These are phyloP conservation scores for Cercospora berteroae DNA, from an alignment of 2,329 filamentous ascomycete species.

Conservation along the genomic window DNA sequence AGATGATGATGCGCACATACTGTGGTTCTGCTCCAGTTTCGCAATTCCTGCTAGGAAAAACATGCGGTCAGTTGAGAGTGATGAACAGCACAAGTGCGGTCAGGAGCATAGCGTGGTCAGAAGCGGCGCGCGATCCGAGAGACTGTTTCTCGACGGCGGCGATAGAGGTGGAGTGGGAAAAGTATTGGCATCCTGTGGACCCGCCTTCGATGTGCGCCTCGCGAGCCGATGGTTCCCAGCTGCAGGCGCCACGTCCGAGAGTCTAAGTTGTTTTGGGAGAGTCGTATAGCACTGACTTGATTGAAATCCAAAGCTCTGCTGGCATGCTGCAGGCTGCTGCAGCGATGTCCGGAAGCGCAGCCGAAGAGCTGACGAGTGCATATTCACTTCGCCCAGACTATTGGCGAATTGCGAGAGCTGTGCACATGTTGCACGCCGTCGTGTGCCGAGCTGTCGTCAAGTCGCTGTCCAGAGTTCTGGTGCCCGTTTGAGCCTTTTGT, in stretches of 20 bases:
- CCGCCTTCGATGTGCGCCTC: not conserved
- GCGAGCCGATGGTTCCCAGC: not conserved
- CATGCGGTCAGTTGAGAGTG: not conserved
- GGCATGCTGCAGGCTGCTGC: not conserved
- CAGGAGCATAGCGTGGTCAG: not conserved
- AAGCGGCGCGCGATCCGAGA: not conserved
- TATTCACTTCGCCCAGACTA: not conserved
- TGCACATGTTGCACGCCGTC: not conserved
- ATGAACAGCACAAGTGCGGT: not conserved
- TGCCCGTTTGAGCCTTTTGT: slow-evolving; percentile 3
- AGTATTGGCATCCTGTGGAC: not conserved
- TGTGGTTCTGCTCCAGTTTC: not conserved
- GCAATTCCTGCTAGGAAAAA: not conserved
- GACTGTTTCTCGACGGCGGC: not conserved
- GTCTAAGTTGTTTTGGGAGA: not conserved
- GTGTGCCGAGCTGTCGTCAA: not conserved
- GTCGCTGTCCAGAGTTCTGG: slow-evolving; percentile 1
- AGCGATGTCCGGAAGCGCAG: not conserved
- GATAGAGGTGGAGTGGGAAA: not conserved
- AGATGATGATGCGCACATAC: not conserved
- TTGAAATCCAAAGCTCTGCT: not conserved
- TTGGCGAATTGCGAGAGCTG: not conserved
- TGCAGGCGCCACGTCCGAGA: slow-evolving; percentile 1
- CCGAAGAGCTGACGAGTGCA: not conserved
- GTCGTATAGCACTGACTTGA: slow-evolving; percentile 5